A percentile compares a stretch with the other conserved stretches of the same genome.
Evolutionary conservation across 2,329 filamentous ascomycete genomes (phyloP).

Genomic region (Fusarium hostae): DNA sequence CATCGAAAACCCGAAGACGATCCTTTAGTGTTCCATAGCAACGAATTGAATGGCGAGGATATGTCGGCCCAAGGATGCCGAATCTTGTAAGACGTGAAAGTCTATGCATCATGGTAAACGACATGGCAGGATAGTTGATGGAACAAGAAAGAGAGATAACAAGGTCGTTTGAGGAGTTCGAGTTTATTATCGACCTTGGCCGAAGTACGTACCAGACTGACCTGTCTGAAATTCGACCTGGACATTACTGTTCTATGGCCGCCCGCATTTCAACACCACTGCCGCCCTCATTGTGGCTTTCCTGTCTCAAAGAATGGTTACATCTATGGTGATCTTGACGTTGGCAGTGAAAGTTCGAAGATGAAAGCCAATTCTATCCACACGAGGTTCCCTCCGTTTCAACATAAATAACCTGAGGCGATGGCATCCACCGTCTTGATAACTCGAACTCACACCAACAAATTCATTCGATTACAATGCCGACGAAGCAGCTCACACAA

Average conservation of each 20-base stretch:
- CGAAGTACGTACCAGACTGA: background rate
- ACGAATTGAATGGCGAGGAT: background rate
- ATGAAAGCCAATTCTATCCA: background rate
- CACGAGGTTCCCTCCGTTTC: no score
- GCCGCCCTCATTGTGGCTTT: background rate
- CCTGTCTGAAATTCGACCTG: background rate
- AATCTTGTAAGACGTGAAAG: background rate
- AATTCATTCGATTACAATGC: background rate
- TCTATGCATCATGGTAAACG: background rate
- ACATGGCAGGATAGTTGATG: background rate
- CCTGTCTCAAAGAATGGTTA: background rate
- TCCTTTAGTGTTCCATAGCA: background rate
- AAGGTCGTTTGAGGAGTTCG: background rate
- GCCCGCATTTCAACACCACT: background rate
- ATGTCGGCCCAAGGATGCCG: background rate
- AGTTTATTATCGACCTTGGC: background rate
- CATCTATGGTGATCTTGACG: accelerated
- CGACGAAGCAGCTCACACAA: slow-evolving; percentile 30
- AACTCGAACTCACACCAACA: accelerated
- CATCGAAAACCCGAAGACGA: background rate
- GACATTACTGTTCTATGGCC: no score
- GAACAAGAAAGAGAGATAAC: no score
- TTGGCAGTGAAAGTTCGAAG: accelerated
- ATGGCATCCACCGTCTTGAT: background rate
- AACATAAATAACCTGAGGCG: background rate